These are phyloP conservation scores for Xylaria sp. DNA, from an alignment of 2,329 filamentous ascomycete species.

Conservation along the genomic window DNA sequence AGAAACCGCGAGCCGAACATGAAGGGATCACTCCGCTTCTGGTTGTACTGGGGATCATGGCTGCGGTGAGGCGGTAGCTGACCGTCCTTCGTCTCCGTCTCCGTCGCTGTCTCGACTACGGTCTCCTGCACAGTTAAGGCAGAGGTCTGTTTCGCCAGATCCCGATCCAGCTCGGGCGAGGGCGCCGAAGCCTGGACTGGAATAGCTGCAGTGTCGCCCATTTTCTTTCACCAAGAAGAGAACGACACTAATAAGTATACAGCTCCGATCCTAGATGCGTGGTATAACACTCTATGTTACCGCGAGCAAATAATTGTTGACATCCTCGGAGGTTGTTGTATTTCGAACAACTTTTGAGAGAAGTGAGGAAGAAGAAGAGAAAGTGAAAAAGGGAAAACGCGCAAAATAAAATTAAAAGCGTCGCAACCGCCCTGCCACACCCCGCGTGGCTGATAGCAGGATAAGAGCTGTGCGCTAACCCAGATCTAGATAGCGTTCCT, in stretches of 20 bases:
- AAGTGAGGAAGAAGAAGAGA: conserved; percentile 4
- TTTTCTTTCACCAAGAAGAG: conserved; percentile 13
- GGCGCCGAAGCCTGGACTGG: conserved; percentile 12
- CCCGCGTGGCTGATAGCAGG: background rate
- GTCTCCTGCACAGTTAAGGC: conserved; percentile 28
- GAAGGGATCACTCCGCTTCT: conserved; percentile 88
- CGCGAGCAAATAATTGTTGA: conserved; percentile 12
- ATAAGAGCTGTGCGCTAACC: conserved; percentile 3
- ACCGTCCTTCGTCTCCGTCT: conserved; percentile 15
- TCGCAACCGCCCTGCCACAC: background rate
- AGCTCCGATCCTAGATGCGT: conserved; percentile 2
- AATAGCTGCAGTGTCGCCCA: conserved; percentile 20
- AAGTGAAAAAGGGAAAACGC: background rate
- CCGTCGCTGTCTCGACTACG: conserved; percentile 1
- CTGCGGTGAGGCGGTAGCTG: conserved; percentile 57
- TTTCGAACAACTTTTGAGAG: conserved; percentile 9
- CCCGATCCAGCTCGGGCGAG: conserved; percentile 27
- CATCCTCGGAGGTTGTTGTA: conserved; percentile 21
- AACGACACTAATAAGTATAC: background rate
- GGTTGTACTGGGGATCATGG: conserved; percentile 65
- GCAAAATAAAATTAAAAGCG: no score
- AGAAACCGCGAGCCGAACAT: conserved; percentile 89
- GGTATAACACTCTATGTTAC: conserved; percentile 14
- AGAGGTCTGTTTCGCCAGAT: conserved; percentile 26
- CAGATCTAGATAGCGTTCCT: background rate